A percentile compares a stretch with the other conserved stretches of the same genome.
Evolutionary conservation across 805 yeast genomes (phyloP).

Genomic region (Kuraishia borneana): DNA sequence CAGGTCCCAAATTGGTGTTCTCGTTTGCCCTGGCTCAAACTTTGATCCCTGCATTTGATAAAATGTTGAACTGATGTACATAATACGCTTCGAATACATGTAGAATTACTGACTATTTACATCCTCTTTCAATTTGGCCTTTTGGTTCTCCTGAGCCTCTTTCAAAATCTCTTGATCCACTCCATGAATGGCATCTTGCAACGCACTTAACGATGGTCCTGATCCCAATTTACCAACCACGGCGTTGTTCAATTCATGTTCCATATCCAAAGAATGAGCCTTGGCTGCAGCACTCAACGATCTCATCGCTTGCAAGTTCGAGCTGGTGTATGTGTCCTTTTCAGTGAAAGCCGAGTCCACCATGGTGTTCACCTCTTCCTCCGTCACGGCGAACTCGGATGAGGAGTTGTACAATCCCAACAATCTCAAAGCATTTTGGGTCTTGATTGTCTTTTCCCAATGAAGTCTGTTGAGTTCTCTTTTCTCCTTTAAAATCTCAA

Average conservation of each 20-base stretch:
- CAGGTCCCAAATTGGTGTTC: conserved; percentile 96
- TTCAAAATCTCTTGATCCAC: conserved; percentile 4
- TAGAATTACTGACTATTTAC: background rate
- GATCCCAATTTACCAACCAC: conserved; percentile 18
- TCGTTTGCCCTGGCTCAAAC: conserved; percentile 98
- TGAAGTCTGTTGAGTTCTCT: conserved; percentile 56
- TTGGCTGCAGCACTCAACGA: background rate
- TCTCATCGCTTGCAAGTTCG: conserved; percentile 5
- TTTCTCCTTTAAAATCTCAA: conserved; percentile 41
- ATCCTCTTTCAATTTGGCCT: background rate
- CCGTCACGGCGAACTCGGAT: conserved; percentile 60
- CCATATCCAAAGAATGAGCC: conserved; percentile 8
- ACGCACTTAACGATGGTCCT: conserved; percentile 20
- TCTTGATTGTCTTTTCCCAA: conserved; percentile 38
- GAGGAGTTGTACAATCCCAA: conserved; percentile 67
- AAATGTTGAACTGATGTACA: conserved; percentile 29
- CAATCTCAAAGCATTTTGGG: conserved; percentile 41
- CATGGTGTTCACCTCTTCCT: conserved; percentile 46
- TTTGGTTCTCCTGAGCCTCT: background rate
- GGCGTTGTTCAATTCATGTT: conserved; percentile 13
- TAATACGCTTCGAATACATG: background rate
- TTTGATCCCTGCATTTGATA: conserved; percentile 92
- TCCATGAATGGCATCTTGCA: conserved; percentile 19
- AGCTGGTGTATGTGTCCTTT: conserved; percentile 20
- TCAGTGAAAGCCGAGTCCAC: conserved; percentile 42